Conservation (phyloP, 306 rosid species). For the Cicer bijugum region DNA sequence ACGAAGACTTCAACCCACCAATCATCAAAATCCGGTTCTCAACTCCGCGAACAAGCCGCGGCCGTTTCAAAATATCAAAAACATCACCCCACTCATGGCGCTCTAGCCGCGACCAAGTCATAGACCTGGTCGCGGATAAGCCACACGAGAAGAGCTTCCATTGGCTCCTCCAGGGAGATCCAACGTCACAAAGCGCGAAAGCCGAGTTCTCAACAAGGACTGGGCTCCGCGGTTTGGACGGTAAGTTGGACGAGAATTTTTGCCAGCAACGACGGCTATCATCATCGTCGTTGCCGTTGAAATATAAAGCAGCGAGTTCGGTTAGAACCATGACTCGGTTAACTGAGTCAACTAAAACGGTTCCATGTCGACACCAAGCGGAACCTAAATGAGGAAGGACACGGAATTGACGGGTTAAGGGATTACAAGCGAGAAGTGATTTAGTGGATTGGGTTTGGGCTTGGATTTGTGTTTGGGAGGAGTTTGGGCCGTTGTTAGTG, state of each 20-base stretch:
- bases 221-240: conserved; percentile 89
- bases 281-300: conserved; percentile 41
- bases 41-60: conserved; percentile 69
- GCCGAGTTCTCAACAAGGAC: conserved; percentile 65
- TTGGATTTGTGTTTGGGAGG: conserved; percentile 35
- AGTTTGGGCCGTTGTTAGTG: background rate
- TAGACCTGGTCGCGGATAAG: conserved; percentile 30
- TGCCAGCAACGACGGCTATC: conserved; percentile 51
- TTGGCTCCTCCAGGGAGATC: conserved; percentile 87
- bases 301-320: conserved; percentile 82
- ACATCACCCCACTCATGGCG: conserved; percentile 86
- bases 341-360: conserved; percentile 73
- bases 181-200: conserved; percentile 84
- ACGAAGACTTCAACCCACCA: conserved; percentile 81
- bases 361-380: conserved; percentile 94
- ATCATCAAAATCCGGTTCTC: conserved; percentile 71
- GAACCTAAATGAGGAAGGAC: conserved; percentile 85
- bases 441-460: conserved; percentile 46
- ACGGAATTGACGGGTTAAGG: conserved; percentile 69
- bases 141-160: conserved; percentile 80
- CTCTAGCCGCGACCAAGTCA: conserved; percentile 71
- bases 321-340: conserved; percentile 80
- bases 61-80: conserved; percentile 77
- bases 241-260: conserved; percentile 79
- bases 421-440: conserved; percentile 78